Evolutionary conservation across 768 basidiomycete genomes (phyloP).

Genomic region (Lentinula boryana): DNA sequence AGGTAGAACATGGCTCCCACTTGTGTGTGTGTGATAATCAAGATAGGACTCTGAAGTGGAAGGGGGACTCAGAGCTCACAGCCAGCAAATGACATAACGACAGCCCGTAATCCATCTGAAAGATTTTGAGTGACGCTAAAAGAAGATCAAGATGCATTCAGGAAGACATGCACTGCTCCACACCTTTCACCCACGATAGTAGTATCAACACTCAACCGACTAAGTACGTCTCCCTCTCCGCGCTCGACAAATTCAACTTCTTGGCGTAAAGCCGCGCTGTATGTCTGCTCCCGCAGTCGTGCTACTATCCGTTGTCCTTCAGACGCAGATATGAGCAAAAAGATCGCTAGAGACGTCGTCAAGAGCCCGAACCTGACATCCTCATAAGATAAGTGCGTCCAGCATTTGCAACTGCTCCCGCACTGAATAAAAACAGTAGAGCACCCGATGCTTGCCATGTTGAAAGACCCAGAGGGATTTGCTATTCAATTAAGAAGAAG

Average conservation of each 20-base stretch:
- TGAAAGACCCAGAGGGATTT: conserved; percentile 77
- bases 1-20: conserved; percentile 96
- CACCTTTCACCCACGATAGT: conserved; percentile 92
- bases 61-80: conserved; percentile 41
- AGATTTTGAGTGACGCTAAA: conserved; percentile 72
- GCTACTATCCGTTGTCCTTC: conserved; percentile 87
- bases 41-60: neutral
- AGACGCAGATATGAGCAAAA: neutral
- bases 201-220: conserved; percentile 85
- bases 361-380: conserved; percentile 53
- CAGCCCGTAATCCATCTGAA: conserved; percentile 73
- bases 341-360: neutral
- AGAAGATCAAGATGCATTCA: conserved; percentile 1
- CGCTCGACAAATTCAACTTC: conserved; percentile 92
- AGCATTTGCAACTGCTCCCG: conserved; percentile 86
- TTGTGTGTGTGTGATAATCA: conserved; percentile 19
- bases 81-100: conserved; percentile 93
- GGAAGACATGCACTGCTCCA: conserved; percentile 6
- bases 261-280: conserved; percentile 76
- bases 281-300: conserved; percentile 75
- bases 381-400: conserved; percentile 82
- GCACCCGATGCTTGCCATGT: conserved; percentile 73
- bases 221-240: conserved; percentile 91
- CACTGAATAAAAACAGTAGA: conserved; percentile 71
- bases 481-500: conserved; percentile 26